Evolutionary conservation across 768 basidiomycete genomes (phyloP), one percentile per base, ranked within the genome.

Genomic region (Tricholoma sp.): DNA sequence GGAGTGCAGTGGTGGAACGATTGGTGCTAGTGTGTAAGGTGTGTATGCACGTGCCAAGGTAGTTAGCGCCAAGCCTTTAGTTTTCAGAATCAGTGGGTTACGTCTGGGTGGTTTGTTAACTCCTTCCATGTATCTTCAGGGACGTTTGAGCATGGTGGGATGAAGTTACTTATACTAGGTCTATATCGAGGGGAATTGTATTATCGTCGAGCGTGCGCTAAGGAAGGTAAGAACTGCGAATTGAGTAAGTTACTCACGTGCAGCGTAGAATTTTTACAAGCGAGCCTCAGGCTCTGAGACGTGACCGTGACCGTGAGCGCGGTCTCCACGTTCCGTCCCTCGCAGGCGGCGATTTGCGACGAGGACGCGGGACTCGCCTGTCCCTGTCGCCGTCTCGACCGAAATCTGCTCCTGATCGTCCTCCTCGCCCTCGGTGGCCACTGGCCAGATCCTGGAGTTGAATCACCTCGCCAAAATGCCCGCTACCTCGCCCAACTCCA

Each of bases 401-500:
- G 53, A 65, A 63, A 36, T 74, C 75, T 36, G 70, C 65, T 11
- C 71, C 67, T 8, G 36, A 6, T 32, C 52, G 52, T 37, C 71
- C 68, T 36, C 70, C 71, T 15, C 72, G 68, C 5, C 77, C 76
- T 2, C 80, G 72, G 29, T 72, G 70, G 29, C 24, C 24, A 24
- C 24, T 24, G 24, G 24, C 74, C 74, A 34, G 71, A 68, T 6
- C 75, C 74, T 1, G 74, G 74, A 62, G 83, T 79, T 1, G 88
- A 87, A 13, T 78, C 84, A 0, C 88, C 89, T 42, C 89, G 77
- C 86, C 88, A 24, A 24, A 90, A 68, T 89, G 87, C 0, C 88
- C 87, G 39, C 84, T 82, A 45, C 84, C 82, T 9, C 81, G 72
- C 41, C 77, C 75, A n/a, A 65, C 63, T 17, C 71, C 68, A 44